Base-by-base conservation (phyloP, 345 rosid species). In the Physaria fendleri region DNA sequence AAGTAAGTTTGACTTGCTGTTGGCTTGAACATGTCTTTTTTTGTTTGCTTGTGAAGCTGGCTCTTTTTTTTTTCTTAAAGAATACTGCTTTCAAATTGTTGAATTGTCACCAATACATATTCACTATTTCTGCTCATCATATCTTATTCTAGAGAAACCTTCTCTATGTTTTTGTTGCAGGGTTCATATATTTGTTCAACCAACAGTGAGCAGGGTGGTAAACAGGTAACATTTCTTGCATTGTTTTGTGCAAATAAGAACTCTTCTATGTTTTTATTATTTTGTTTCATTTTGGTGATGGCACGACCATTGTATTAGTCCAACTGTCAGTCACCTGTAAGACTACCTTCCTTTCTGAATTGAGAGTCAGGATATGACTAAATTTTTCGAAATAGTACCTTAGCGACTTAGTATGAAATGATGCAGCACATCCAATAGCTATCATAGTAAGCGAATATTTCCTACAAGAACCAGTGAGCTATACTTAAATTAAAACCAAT, bases 141-240 rank as follows among this genome's bases (percentile, higher is more conserved):
- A 54, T 69, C 63, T 54, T 48, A 54, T 46, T 37, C 28, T 69
- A 24, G 39, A 30, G 33, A 39, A 35, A 45, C 38, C 41, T 29
- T 62, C 57, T 42, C 39, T 43, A 25, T 62, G 32, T 40, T 54
- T 66, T 33, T 64, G 66, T 64, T 53, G 38, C 93, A 93, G 99
- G 95, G 88, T 93, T 76, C 97, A 86, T 73, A 68, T 79, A 71
- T 89, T 93, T 78, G 84, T 81, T 59, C 99, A 79, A 71, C 99
- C 99, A 47, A 80, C 99, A 35, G 78, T 85, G 54, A 82, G 76
- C 68, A 91, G 97, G 55, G 85, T 86, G 35, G 97, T 85, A 64
- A 89, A 79, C 86, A 88, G 99, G 99, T 93, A 44, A 81, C 59
- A 14, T 43, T 53, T 53, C 30, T 60, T 68, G 8, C 30, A 23